Evolutionary conservation across 2,329 filamentous ascomycete species (phyloP), one percentile per base, ranked within the genome.

Genomic region (Apiospora saccharicola): DNA sequence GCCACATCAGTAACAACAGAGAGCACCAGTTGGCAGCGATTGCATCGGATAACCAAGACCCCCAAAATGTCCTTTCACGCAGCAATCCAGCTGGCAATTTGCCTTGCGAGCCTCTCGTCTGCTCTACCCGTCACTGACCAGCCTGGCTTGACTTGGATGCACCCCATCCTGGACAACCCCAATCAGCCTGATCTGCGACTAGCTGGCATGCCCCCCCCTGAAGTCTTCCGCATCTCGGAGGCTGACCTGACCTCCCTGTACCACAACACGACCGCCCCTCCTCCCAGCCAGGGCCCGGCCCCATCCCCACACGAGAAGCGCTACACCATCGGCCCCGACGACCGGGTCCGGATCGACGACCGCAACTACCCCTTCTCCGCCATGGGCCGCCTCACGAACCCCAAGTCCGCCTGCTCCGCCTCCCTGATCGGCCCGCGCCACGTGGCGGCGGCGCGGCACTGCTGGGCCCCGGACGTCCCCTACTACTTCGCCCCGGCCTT

Each of bases 341-440:
- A 68, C 26, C 67, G 67, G 8, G 67, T 68, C 6, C 67, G 43
- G 14, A 49, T 44, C 43, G 46, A 46, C 8, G 67, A 68, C 43
- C n/a, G 24, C 3, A 68, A 30, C 14, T 68, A 47, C 24, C 67
- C 67, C 7, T 68, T 49, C 67, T 68, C 67, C 2, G 26, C 67
- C 24, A 68, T 68, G 26, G 67, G 67, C 10, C 43, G 67, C 1
- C 41, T 68, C 16, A 22, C 30, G 10, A 19, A 12, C n/a, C 43
- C 43, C 43, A 37, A n/a, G 16, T 26, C 24, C n/a, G 24, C 49
- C 8, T 68, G 67, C 30, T 68, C 67, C n/a, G 67, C 13, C 14
- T 34, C 43, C 14, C 67, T 68, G 30, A 49, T 68, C 43, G 67
- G 67, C 2, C 67, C 67, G 24, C 67, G 67, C 43, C 67, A 68